Percentiles rank a stretch among this genome's conserved stretches.
Conservation (phyloP, 2,329 filamentous ascomycete species). For the Cadophora malorum region DNA sequence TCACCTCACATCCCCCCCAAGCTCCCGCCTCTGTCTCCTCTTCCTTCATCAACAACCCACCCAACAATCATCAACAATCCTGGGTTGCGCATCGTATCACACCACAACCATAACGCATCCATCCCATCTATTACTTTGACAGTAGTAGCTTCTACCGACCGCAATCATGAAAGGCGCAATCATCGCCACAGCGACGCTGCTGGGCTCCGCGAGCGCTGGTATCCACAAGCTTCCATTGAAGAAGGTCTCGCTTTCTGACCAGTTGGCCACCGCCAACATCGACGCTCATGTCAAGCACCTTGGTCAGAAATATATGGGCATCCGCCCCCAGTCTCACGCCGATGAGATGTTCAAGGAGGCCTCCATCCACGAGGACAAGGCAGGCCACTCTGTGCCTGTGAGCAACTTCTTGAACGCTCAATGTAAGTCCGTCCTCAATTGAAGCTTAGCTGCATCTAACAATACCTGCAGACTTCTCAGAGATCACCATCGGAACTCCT, state of each 20-base stretch:
- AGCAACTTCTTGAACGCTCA: conserved; percentile 99
- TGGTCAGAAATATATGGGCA: conserved; percentile 95
- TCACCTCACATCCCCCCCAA: conserved; percentile 3
- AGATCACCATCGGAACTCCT: conserved; percentile 90
- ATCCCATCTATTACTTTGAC: conserved; percentile 38
- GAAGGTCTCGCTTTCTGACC: conserved; percentile 91
- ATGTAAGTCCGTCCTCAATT: conserved; percentile 67
- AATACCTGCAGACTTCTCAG: conserved; percentile 81
- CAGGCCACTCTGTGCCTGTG: conserved; percentile 82
- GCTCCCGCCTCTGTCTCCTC: conserved; percentile 7
- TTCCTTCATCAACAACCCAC: conserved; percentile 33
- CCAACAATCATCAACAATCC: conserved; percentile 20
- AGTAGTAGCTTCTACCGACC: conserved; percentile 37
- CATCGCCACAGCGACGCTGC: conserved; percentile 78
- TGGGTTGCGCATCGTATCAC: conserved; percentile 33
- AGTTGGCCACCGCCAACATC: conserved; percentile 86
- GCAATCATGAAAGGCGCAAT: conserved; percentile 82
- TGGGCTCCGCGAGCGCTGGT: conserved; percentile 82
- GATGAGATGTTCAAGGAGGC: conserved; percentile 83
- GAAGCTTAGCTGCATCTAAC: conserved; percentile 27
- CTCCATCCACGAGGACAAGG: conserved; percentile 66
- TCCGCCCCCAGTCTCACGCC: conserved; percentile 71
- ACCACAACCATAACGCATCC: conserved; percentile 18
- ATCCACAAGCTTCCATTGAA: conserved; percentile 97
- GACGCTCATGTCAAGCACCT: conserved; percentile 82